Conservation (phyloP, 1,284 basidiomycete species). For the Ustilago esculenta region DNA sequence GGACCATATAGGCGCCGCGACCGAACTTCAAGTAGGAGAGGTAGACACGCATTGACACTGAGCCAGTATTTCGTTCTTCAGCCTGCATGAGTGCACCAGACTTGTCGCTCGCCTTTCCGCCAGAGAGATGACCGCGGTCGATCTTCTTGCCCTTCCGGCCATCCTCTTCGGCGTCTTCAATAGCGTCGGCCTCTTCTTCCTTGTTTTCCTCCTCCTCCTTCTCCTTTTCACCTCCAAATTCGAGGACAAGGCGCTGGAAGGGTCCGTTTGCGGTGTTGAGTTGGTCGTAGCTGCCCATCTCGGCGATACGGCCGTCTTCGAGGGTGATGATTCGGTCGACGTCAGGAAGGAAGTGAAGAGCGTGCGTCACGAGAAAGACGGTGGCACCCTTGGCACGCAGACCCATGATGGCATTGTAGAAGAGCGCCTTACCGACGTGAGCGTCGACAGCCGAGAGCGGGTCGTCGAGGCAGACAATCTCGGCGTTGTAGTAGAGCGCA, state of each 20-base stretch:
- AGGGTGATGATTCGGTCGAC: constrained; percentile 75
- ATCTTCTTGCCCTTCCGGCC: constrained; percentile 39
- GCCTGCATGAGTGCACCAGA: constrained; percentile 53
- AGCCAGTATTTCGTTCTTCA: constrained; percentile 65
- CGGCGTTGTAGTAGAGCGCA: constrained; percentile 77
- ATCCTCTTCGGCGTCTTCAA: constrained; percentile 26
- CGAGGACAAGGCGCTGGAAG: constrained; percentile 71
- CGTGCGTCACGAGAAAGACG: constrained; percentile 67
- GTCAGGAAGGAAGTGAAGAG: constrained; percentile 72
- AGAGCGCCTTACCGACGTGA: constrained; percentile 66
- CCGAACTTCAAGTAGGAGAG: constrained; percentile 76
- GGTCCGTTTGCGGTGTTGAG: constrained; percentile 72
- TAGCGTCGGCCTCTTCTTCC: constrained; percentile 50
- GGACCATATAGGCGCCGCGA: constrained; percentile 72
- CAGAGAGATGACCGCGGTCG: constrained; percentile 31
- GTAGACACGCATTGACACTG: constrained; percentile 72
- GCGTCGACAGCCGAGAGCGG: constrained; percentile 74
- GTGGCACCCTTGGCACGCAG: constrained; percentile 51
- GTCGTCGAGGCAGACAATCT: constrained; percentile 77
- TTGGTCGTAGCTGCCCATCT: constrained; percentile 74
- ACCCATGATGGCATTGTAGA: constrained; percentile 63
- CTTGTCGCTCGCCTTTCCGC: constrained; percentile 38
- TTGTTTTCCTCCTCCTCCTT: constrained; percentile 54
- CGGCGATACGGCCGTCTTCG: constrained; percentile 76
- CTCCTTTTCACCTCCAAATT: constrained; percentile 67